These are phyloP conservation scores for Phytophthora ramorum DNA, from an alignment of 352 stramenopile species.

Conservation along the genomic window DNA sequence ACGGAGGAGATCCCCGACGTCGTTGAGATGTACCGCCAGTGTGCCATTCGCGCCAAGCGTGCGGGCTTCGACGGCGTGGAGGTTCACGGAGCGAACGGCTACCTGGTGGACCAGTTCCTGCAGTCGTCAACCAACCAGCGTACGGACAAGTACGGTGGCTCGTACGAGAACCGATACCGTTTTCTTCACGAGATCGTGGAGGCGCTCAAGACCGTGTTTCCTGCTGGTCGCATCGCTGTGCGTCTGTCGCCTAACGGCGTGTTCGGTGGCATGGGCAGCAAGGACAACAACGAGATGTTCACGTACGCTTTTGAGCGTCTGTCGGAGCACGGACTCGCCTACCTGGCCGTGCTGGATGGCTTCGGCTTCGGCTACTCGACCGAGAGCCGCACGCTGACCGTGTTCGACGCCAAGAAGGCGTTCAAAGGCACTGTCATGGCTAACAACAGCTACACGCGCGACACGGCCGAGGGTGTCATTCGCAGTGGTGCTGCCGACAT, in stretches of 20 bases:
- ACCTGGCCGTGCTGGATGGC: constrained; percentile 7
- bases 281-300: constrained; percentile 13
- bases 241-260: constrained; percentile 6
- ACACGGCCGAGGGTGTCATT: constrained; percentile 5
- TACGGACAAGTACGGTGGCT: constrained; percentile 14
- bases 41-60: constrained; percentile 1
- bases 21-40: constrained; percentile 11
- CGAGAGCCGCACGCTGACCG: constrained; percentile 2
- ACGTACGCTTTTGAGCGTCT: constrained; percentile 7
- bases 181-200: constrained; percentile 6
- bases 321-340: constrained; percentile 6
- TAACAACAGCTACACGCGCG: constrained; percentile 13
- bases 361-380: constrained; percentile 6
- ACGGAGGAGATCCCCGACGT: constrained; percentile 3
- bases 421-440: constrained; percentile 10
- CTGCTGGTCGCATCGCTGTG: constrained; percentile 2
- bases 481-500: constrained; percentile 8
- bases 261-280: constrained; percentile 8
- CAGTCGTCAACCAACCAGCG: constrained; percentile 6
- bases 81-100: constrained; percentile 6
- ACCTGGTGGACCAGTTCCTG: constrained; percentile 3
- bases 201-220: constrained; percentile 9
- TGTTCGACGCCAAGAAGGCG: constrained; percentile 13
- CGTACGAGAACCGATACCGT: constrained; percentile 11
- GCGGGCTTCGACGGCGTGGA: constrained; percentile 3